Percentiles rank a stretch among this genome's conserved stretches.
phyloP scores from a whole-genome alignment of 2,329 filamentous ascomycete species.

The Paraconiothyrium sp. region DNA sequence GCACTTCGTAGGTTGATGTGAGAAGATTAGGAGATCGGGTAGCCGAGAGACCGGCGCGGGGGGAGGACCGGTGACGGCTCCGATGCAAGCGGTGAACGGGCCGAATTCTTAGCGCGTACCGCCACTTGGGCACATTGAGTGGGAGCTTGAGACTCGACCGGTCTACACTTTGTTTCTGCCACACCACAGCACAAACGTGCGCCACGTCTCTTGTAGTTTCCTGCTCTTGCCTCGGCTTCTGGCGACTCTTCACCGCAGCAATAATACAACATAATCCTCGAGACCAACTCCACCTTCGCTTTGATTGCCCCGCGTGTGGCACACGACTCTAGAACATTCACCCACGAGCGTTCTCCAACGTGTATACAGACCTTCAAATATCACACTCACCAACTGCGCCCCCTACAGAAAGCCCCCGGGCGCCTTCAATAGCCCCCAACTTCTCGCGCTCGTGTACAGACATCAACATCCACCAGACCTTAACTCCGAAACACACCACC shows the following conservation, averaged over 20 bases:
- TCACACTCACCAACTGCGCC: not conserved
- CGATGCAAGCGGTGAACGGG: slow-evolving; percentile 10
- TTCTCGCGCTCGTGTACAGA: not conserved
- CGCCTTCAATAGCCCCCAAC: not conserved
- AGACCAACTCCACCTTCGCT: not conserved
- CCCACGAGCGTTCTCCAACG: not conserved
- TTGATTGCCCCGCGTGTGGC: slow-evolving; percentile 9
- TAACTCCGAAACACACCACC: slow-evolving; percentile 16
- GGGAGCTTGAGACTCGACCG: slow-evolving; percentile 27
- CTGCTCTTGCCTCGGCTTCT: not conserved
- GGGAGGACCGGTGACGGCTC: not conserved
- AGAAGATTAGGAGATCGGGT: not conserved
- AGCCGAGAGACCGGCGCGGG: not conserved
- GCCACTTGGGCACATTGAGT: slow-evolving; percentile 30
- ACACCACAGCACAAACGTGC: slow-evolving; percentile 19
- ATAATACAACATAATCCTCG: not conserved
- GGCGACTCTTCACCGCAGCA: not conserved
- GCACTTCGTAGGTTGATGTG: not conserved
- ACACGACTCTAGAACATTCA: slow-evolving; percentile 1
- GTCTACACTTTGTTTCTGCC: slow-evolving; percentile 34
- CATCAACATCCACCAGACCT: slow-evolving; percentile 6
- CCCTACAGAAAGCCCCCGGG: not conserved
- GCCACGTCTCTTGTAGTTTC: slow-evolving; percentile 3
- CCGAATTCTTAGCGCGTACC: slow-evolving; percentile 30
- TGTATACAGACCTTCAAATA: not conserved